Percentiles rank a stretch among this genome's conserved stretches.
These are phyloP conservation scores for Phytopythium kandeliae DNA, from an alignment of 352 stramenopile species.

Conservation along the genomic window DNA sequence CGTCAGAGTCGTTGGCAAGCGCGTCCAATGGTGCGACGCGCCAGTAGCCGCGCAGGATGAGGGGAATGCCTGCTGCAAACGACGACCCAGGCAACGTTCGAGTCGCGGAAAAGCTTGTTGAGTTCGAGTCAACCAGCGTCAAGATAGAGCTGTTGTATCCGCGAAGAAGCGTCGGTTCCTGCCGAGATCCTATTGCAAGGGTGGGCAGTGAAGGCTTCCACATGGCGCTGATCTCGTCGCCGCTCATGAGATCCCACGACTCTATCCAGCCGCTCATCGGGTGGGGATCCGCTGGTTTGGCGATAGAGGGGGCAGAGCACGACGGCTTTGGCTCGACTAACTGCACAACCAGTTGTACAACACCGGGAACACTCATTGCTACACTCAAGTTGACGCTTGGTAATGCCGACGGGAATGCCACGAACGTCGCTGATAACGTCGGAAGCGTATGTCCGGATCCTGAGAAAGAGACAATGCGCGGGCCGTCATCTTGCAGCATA, in stretches of 20 bases:
- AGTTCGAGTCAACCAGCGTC: slow-evolving; percentile 13
- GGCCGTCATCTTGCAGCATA: slow-evolving; percentile 15
- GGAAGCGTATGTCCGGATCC: slow-evolving; percentile 20
- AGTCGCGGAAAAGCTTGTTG: slow-evolving; percentile 13
- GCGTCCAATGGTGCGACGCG: slow-evolving; percentile 1
- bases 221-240: slow-evolving; percentile 17
- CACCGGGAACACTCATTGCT: slow-evolving; percentile 20
- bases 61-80: slow-evolving; percentile 31
- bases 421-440: slow-evolving; percentile 19
- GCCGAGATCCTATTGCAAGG: slow-evolving; percentile 10
- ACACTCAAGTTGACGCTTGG: slow-evolving; percentile 2
- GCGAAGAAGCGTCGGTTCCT: slow-evolving; percentile 34
- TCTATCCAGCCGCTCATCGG: slow-evolving; percentile 47
- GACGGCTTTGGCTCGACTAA: slow-evolving; percentile 27
- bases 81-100: slow-evolving; percentile 26
- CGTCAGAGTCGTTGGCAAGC: neutral
- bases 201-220: slow-evolving; percentile 20
- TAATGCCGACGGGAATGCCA: slow-evolving; percentile 13
- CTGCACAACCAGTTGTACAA: slow-evolving; percentile 15
- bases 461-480: slow-evolving; percentile 14
- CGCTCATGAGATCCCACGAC: slow-evolving; percentile 31
- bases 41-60: slow-evolving; percentile 42
- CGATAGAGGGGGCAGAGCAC: slow-evolving; percentile 16
- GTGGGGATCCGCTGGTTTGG: slow-evolving; percentile 17
- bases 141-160: slow-evolving; percentile 30